Evolutionary conservation across 345 rosid species (phyloP).

Genomic region (Brassica incana): DNA sequence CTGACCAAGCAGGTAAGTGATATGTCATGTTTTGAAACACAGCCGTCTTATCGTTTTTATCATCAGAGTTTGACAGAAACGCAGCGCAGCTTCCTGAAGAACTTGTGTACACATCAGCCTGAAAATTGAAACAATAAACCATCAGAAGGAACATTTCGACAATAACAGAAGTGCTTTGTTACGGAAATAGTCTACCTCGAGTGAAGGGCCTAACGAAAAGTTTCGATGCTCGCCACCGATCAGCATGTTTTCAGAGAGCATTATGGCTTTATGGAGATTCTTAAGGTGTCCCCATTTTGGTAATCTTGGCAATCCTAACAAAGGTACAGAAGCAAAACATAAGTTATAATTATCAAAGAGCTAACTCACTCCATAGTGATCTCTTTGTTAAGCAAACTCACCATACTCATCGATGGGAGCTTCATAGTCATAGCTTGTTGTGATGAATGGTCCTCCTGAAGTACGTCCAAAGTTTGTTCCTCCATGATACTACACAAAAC

Average conservation of each 20-base stretch:
- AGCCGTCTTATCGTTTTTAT: slow-evolving; percentile 61
- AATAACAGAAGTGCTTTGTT: neutral
- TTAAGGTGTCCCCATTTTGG: slow-evolving; percentile 98
- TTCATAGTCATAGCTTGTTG: slow-evolving; percentile 96
- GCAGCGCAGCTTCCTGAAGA: slow-evolving; percentile 76
- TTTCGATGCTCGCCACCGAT: slow-evolving; percentile 55
- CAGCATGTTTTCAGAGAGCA: slow-evolving; percentile 64
- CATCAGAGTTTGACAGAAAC: slow-evolving; percentile 77
- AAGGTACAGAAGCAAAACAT: slow-evolving; percentile 14
- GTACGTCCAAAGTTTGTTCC: slow-evolving; percentile 98
- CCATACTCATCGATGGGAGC: slow-evolving; percentile 99
- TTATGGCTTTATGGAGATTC: slow-evolving; percentile 81
- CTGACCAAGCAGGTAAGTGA: slow-evolving; percentile 93
- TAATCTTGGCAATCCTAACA: slow-evolving; percentile 76
- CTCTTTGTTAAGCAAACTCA: slow-evolving; percentile 34
- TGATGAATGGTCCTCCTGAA: slow-evolving; percentile 90
- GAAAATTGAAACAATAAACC: neutral
- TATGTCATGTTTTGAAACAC: slow-evolving; percentile 60
- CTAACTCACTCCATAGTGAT: slow-evolving; percentile 1
- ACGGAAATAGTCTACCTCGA: slow-evolving; percentile 53
- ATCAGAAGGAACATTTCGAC: slow-evolving; percentile 32
- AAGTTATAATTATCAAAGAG: neutral
- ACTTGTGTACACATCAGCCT: slow-evolving; percentile 77
- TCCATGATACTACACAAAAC: slow-evolving; percentile 75
- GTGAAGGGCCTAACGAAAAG: slow-evolving; percentile 61